Evolutionary conservation across 495 filamentous ascomycete genomes (phyloP).

Genomic region (Penicillium maclennaniae): DNA sequence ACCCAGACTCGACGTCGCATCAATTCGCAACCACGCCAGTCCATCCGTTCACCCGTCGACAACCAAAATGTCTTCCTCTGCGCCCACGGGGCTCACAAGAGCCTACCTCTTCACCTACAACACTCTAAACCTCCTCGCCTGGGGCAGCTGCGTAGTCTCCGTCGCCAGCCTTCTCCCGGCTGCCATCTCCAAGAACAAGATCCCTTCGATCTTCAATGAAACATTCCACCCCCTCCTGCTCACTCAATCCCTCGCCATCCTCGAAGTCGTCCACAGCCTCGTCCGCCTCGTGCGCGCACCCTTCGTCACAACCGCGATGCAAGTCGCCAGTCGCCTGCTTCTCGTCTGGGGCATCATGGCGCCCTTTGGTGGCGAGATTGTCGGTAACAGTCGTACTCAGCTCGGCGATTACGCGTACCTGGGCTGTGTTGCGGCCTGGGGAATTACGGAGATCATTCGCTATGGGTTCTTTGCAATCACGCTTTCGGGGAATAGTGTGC

Average conservation of each 20-base stretch:
- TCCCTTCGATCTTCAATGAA: constrained; percentile 48
- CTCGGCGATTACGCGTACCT: constrained; percentile 41
- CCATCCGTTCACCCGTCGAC: not conserved
- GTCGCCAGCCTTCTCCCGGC: constrained; percentile 43
- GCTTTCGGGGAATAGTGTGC: constrained; percentile 56
- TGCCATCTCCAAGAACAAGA: constrained; percentile 28
- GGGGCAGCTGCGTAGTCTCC: constrained; percentile 66
- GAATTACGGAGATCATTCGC: constrained; percentile 78
- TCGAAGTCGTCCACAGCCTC: constrained; percentile 78
- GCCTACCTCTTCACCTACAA: constrained; percentile 83
- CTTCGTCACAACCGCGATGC: constrained; percentile 79
- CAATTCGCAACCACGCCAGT: not conserved
- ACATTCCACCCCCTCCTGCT: constrained; percentile 63
- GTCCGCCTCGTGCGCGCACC: constrained; percentile 79
- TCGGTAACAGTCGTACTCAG: constrained; percentile 25
- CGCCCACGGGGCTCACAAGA: constrained; percentile 24
- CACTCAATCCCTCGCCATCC: constrained; percentile 76
- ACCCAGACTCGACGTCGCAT: constrained; percentile 1
- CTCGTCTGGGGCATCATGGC: constrained; percentile 77
- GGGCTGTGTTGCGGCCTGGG: constrained; percentile 68
- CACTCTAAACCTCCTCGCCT: constrained; percentile 65
- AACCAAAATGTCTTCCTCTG: constrained; percentile 11
- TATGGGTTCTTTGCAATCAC: constrained; percentile 83
- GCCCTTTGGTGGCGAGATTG: constrained; percentile 47
- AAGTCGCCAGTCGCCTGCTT: constrained; percentile 76